Conservation (phyloP, 1,284 basidiomycete species). For the Ceratobasidium sp. region DNA sequence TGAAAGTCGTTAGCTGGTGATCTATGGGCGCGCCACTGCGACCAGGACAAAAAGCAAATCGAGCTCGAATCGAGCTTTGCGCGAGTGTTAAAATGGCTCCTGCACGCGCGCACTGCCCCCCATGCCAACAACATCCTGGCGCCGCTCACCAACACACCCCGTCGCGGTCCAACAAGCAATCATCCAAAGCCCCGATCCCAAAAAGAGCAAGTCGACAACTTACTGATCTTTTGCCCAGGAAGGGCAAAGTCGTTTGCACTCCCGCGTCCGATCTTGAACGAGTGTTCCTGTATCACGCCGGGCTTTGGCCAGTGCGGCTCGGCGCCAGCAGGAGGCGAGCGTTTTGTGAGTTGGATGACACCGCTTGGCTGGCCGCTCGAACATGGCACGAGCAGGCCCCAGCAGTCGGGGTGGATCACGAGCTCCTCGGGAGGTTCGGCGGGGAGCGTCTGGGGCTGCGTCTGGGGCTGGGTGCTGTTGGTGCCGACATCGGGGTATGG, state of each 20-base stretch:
- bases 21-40: background rate
- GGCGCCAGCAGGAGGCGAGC: background rate
- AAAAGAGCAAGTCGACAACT: background rate
- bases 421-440: background rate
- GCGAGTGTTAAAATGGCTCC: too few species aligned
- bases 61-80: too few species aligned
- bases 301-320: background rate
- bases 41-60: background rate
- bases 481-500: slow-evolving; percentile 19
- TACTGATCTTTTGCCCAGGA: slow-evolving; percentile 38
- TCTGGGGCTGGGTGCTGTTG: slow-evolving; percentile 38
- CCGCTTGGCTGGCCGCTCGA: slow-evolving; percentile 29
- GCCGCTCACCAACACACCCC: background rate
- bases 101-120: background rate
- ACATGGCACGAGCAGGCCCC: slow-evolving; percentile 35
- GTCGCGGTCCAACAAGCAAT: background rate
- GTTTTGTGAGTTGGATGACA: slow-evolving; percentile 23
- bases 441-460: slow-evolving; percentile 14
- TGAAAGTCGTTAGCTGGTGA: background rate
- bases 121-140: background rate
- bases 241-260: slow-evolving; percentile 14
- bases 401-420: slow-evolving; percentile 28
- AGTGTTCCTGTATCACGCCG: slow-evolving; percentile 8
- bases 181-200: background rate
- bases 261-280: slow-evolving; percentile 33